These are phyloP conservation scores for Umbellularia californica DNA, from an alignment of 164 flowering plant species.

Conservation along the genomic window DNA sequence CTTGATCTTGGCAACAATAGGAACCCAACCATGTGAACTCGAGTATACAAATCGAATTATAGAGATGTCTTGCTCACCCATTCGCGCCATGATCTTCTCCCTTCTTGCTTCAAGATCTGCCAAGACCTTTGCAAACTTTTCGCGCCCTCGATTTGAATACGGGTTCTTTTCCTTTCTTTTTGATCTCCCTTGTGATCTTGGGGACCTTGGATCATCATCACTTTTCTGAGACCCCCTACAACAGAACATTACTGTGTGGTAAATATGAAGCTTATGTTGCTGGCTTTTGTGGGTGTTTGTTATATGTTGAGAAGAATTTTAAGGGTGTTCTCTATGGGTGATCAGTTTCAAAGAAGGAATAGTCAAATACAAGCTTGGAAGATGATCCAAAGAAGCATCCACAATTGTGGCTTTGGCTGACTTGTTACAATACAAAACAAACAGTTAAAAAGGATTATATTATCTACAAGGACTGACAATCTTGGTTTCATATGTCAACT, in stretches of 20 bases:
- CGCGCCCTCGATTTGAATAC: constrained; percentile 9
- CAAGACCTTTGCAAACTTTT: constrained; percentile 7
- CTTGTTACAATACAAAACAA: too few relatives aligned
- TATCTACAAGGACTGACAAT: too few relatives aligned
- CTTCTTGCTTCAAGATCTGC: constrained; percentile 8
- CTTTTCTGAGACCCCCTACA: neutral
- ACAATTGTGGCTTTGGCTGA: too few relatives aligned
- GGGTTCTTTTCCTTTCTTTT: constrained; percentile 7
- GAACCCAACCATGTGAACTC: constrained; percentile 8
- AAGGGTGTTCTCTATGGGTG: neutral
- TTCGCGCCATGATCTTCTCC: constrained; percentile 7
- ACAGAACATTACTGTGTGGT: constrained; percentile 1
- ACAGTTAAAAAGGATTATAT: too few relatives aligned
- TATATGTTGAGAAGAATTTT: neutral
- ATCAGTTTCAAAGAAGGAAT: neutral
- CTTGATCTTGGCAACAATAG: constrained; percentile 5
- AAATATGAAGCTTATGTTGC: neutral
- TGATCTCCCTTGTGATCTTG: neutral
- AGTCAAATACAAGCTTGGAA: constrained; percentile 1
- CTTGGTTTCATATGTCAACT: too few relatives aligned
- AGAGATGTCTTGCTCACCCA: neutral
- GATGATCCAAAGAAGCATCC: constrained; percentile 1
- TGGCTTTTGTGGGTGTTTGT: neutral
- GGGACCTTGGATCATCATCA: constrained; percentile 1
- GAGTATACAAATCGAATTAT: constrained; percentile 10